These are phyloP conservation scores for Coemansia nantahalensis DNA, from an alignment of 192 early-diverging fungal species.

Conservation along the genomic window DNA sequence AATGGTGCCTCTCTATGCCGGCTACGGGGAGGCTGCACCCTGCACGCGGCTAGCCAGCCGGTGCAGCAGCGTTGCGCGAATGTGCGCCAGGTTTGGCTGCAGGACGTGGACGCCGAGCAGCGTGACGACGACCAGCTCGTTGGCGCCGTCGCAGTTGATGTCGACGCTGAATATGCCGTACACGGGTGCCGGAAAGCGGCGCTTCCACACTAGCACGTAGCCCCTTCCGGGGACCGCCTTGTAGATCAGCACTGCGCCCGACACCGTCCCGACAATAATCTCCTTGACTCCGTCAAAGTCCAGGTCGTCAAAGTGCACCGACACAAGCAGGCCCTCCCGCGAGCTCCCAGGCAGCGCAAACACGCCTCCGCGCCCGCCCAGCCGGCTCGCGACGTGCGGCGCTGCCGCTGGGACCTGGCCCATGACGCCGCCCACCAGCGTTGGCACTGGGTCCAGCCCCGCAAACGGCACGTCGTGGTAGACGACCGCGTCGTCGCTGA, in stretches of 20 bases:
- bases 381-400: slow-evolving; percentile 29
- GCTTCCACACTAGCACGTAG: slow-evolving; percentile 47
- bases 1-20: too few species aligned
- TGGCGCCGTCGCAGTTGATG: slow-evolving; percentile 51
- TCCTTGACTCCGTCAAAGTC: slow-evolving; percentile 38
- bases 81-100: slow-evolving; percentile 46
- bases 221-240: slow-evolving; percentile 36
- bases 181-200: slow-evolving; percentile 42
- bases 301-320: slow-evolving; percentile 50
- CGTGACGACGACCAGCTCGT: slow-evolving; percentile 53
- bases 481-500: slow-evolving; percentile 47
- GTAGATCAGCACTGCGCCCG: slow-evolving; percentile 47
- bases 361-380: slow-evolving; percentile 42
- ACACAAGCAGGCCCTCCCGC: slow-evolving; percentile 37
- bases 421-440: slow-evolving; percentile 34
- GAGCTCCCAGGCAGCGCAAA: slow-evolving; percentile 43
- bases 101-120: slow-evolving; percentile 49
- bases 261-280: slow-evolving; percentile 45
- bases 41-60: too few species aligned
- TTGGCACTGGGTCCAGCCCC: slow-evolving; percentile 50
- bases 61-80: slow-evolving; percentile 33
- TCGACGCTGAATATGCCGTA: slow-evolving; percentile 48
- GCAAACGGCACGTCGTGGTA: slow-evolving; percentile 49
- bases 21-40: too few species aligned
- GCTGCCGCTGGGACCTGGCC: slow-evolving; percentile 30